Base-by-base conservation (phyloP, 176 grass and related monocot genomes). In the Otatea glauca region DNA sequence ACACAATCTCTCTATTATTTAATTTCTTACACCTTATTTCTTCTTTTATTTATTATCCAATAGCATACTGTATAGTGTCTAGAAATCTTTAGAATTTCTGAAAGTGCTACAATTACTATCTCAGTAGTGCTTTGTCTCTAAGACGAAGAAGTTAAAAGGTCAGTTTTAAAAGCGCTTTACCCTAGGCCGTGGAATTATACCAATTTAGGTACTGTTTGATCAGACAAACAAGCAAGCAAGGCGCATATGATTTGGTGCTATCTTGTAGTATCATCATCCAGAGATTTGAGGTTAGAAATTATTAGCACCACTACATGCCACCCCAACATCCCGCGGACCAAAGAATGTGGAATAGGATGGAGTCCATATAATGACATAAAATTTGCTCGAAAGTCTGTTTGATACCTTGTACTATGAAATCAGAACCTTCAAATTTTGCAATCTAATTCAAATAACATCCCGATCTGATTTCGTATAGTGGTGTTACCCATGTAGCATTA, bases 281-380 rank as follows among this genome's bases (percentile, higher is more conserved):
- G 69, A 76, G 74, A 80, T 65, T 79, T 74, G 76, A 86, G 56
- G 69, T 53, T 9, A 35, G 35, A 42, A 86, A 79, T 78, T 39
- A 65, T 80, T 42, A 59, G 67, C 56, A 29, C 4, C 18, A 17
- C 21, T 24, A 55, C 77, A 71, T 32, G 77, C 45, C 6, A 47
- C n/a, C 29, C 60, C 75, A 54, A 65, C n/a, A 11, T 44, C 29
- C 34, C 34, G 34, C 6, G 9, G 29, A 64, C 21, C 43, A 10
- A 32, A 42, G 6, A 64, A 79, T 0, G 29, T 29, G 29, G 29
- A 29, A 0, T 29, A 29, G 29, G 29, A 29, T 29, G 29, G 29
- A 29, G 29, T 29, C 35, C 35, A 4, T 37, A 37, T 0, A 37
- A 37, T 4, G 3, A 37, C 35, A 37, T 37, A 2, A 37, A 37